phyloP scores from a whole-genome alignment of 805 yeast genomes.

The Pichia manshurica region DNA sequence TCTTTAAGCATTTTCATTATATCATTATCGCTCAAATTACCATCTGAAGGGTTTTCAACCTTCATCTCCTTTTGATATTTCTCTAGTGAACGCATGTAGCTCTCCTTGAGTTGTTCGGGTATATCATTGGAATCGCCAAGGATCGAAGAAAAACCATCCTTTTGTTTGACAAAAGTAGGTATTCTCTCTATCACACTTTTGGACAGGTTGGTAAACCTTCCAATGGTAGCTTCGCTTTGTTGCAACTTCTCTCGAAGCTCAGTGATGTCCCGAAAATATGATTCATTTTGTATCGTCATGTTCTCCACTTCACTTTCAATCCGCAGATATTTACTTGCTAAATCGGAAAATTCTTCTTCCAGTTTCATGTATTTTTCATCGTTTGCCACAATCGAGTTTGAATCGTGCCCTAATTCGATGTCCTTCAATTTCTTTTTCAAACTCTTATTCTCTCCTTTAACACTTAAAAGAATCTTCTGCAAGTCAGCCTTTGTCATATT shows the following conservation, averaged over 20 bases:
- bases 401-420: conserved; percentile 17
- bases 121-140: conserved; percentile 5
- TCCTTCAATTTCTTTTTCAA: conserved; percentile 15
- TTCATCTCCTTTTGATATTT: conserved; percentile 1
- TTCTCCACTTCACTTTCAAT: conserved; percentile 13
- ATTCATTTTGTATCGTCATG: conserved; percentile 11
- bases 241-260: conserved; percentile 8
- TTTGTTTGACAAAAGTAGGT: conserved; percentile 12
- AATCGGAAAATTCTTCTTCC: conserved; percentile 11
- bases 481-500: neutral
- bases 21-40: conserved; percentile 24
- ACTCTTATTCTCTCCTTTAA: conserved; percentile 14
- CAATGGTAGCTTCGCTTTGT: conserved; percentile 4
- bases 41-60: conserved; percentile 10
- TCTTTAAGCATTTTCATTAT: conserved; percentile 25
- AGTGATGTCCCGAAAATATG: conserved; percentile 11
- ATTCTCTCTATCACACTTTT: conserved; percentile 10
- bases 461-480: conserved; percentile 10
- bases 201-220: conserved; percentile 3
- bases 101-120: conserved; percentile 6
- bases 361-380: conserved; percentile 13
- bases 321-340: conserved; percentile 4
- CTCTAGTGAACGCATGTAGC: conserved; percentile 7
- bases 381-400: conserved; percentile 10
- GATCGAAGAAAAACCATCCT: conserved; percentile 7